These are phyloP conservation scores for Trichoderma afroharzianum DNA, from an alignment of 2,329 filamentous ascomycete species.

Conservation along the genomic window DNA sequence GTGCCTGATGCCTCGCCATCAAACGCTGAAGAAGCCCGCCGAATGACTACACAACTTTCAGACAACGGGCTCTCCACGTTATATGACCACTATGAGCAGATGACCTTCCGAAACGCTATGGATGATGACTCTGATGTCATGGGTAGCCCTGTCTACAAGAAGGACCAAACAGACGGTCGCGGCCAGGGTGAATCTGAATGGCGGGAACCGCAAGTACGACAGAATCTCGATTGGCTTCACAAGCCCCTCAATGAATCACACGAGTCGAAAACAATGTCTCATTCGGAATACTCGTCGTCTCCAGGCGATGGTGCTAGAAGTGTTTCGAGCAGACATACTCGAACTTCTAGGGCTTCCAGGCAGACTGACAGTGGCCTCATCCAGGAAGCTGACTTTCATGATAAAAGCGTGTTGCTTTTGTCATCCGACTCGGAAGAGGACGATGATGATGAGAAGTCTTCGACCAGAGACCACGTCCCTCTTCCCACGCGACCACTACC, in stretches of 20 bases:
- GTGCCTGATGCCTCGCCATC: constrained; percentile 23
- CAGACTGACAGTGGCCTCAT: constrained; percentile 46
- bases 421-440: constrained; percentile 58
- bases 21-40: constrained; percentile 27
- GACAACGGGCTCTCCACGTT: constrained; percentile 44
- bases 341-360: constrained; percentile 51
- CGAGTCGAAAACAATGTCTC: constrained; percentile 22
- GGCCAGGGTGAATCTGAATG: constrained; percentile 5
- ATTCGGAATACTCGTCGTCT: constrained; percentile 29
- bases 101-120: constrained; percentile 46
- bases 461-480: constrained; percentile 23
- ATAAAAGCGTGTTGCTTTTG: constrained; percentile 54
- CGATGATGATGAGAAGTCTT: constrained; percentile 28
- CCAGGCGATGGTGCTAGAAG: constrained; percentile 45
- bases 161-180: background rate
- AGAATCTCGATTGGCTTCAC: constrained; percentile 16
- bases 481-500: constrained; percentile 26
- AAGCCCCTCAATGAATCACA: constrained; percentile 14
- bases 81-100: constrained; percentile 57
- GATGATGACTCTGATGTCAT: constrained; percentile 24
- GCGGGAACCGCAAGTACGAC: constrained; percentile 11
- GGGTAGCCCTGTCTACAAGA: background rate
- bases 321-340: constrained; percentile 53
- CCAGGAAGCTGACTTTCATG: constrained; percentile 48
- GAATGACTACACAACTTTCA: constrained; percentile 7